These are phyloP conservation scores for Rhizopogon sp. DNA, from an alignment of 768 basidiomycete genomes.

Conservation along the genomic window DNA sequence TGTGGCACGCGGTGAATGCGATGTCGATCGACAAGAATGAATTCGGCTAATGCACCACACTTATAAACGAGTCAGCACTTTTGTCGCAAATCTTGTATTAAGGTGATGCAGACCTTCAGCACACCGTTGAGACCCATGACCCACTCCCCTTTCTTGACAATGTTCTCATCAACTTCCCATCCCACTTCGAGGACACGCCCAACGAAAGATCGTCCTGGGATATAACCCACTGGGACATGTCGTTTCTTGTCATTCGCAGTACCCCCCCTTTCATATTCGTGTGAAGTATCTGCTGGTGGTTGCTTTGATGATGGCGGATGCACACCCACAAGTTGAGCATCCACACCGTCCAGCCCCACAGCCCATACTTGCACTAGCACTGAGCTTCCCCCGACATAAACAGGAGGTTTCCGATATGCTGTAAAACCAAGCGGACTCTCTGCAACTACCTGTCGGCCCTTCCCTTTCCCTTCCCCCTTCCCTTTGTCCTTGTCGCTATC, in stretches of 20 bases:
- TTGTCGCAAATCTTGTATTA: slow-evolving; percentile 6
- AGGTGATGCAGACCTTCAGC: slow-evolving; percentile 55
- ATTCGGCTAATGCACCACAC: slow-evolving; percentile 88
- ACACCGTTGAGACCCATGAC: slow-evolving; percentile 78
- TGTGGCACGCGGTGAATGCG: slow-evolving; percentile 70
- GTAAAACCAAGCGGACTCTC: slow-evolving; percentile 57
- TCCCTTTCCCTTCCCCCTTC: slow-evolving; percentile 8
- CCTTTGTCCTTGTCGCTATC: slow-evolving; percentile 9
- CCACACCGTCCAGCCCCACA: slow-evolving; percentile 76
- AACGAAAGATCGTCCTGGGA: slow-evolving; percentile 85
- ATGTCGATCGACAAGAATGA: slow-evolving; percentile 77
- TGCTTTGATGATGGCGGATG: slow-evolving; percentile 9
- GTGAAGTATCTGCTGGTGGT: slow-evolving; percentile 13
- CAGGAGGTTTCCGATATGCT: slow-evolving; percentile 67
- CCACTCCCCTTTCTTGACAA: slow-evolving; percentile 76
- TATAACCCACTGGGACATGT: slow-evolving; percentile 51
- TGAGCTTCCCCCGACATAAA: slow-evolving; percentile 59
- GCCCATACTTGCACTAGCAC: slow-evolving; percentile 88
- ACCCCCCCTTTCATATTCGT: slow-evolving; percentile 18
- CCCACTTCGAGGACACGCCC: slow-evolving; percentile 82
- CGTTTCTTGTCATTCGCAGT: slow-evolving; percentile 13
- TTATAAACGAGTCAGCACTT: slow-evolving; percentile 25
- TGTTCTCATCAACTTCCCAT: slow-evolving; percentile 51
- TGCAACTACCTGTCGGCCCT: slow-evolving; percentile 2
- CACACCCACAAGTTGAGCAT: slow-evolving; percentile 61